Evolutionary conservation across 2,329 filamentous ascomycete genomes (phyloP), one percentile per base, ranked within the genome.

Genomic region (Arthrobotrys pseudoclavata): DNA sequence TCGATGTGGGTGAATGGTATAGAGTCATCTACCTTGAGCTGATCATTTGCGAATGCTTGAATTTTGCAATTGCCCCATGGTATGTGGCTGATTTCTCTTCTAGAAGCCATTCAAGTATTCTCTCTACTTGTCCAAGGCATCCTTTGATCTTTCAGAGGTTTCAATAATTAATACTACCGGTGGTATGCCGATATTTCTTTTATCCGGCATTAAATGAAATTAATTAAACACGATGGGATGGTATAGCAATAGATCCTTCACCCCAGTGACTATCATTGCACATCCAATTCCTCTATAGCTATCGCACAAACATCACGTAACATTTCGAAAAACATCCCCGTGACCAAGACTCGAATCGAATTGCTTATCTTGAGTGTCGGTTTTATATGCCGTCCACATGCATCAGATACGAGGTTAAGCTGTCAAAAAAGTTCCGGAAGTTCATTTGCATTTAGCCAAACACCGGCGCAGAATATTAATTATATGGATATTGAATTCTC

Each of bases 361-460:
- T 22, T 40, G 12, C 48, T 52, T 52, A 29, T 22, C 55, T 60
- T 42, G 24, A 18, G 9, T 0, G 0, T 9, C 13, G 22, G 15
- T 57, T 22, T 34, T 34, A 57, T 57, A 57, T 57, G 18, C 18
- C 18, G 42, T 47, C 20, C n/a, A 47, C 42, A 47, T 47, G 18
- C 42, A 4, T 47, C 15, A 53, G 50, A 53, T 34, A n/a, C 26
- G 50, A 53, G 42, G n/a, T 34, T 3, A 53, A 24, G 48, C 20
- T 15, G 13, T 34, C 4, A 22, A 22, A 37, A 5, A 42, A 26
- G 18, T 10, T 60, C 18, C 34, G 34, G 34, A 42, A 2, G 24
- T 60, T 13, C 37, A 42, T 2, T 1, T 45, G 18, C 6, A 69
- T 69, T 69, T 69, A 69, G 64, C 55, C 55, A 62, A 70, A 70